Percentiles rank a stretch among this genome's conserved stretches.
Conservation (phyloP, 2,329 filamentous ascomycete species). For the Fusarium piperis region DNA sequence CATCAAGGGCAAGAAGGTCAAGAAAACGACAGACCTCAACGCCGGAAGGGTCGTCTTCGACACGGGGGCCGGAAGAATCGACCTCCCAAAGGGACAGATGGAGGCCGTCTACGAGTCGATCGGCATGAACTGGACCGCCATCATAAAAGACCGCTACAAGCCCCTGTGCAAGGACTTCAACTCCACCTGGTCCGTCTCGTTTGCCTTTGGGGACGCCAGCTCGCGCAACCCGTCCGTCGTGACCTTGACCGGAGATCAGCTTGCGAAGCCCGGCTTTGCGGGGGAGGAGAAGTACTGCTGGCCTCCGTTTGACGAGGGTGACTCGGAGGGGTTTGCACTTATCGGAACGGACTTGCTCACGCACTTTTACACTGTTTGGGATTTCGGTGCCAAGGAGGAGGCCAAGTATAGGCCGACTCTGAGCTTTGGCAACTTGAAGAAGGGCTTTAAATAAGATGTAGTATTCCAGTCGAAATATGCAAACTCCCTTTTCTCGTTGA, state of each 20-base stretch:
- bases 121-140: conserved; percentile 49
- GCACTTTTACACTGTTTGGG: conserved; percentile 48
- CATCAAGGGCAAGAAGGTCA: conserved; percentile 32
- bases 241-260: conserved; percentile 46
- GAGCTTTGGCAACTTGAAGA: conserved; percentile 38
- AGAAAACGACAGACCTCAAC: conserved; percentile 4
- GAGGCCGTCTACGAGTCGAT: conserved; percentile 46
- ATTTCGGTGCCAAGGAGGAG: conserved; percentile 41
- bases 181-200: conserved; percentile 46
- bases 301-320: conserved; percentile 47
- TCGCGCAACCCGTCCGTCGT: conserved; percentile 33
- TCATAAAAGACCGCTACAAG: conserved; percentile 42
- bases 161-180: conserved; percentile 51
- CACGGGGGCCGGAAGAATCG: conserved; percentile 45
- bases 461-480: too few relatives aligned
- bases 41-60: conserved; percentile 45
- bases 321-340: conserved; percentile 41
- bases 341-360: conserved; percentile 45
- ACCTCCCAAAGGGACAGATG: conserved; percentile 41
- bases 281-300: conserved; percentile 47
- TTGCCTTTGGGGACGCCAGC: conserved; percentile 37
- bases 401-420: conserved; percentile 29
- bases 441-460: not conserved
- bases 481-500: too few relatives aligned
- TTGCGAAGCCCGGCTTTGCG: conserved; percentile 47